Base-by-base conservation (phyloP, 2,329 filamentous ascomycete species). In the Cladosporium cucumerinum region DNA sequence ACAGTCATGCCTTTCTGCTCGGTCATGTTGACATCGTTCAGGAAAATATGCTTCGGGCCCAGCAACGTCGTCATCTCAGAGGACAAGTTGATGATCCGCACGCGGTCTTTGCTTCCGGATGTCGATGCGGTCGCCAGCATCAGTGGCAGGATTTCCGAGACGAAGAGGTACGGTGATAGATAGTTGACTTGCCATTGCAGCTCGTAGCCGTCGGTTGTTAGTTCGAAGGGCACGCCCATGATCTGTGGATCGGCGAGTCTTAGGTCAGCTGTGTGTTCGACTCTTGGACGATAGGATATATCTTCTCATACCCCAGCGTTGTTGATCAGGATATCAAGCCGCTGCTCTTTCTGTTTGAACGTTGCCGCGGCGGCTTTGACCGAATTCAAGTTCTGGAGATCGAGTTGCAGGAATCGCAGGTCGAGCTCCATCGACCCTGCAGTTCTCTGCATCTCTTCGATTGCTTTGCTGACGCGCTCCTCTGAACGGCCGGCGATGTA, bases 181-280 rank as follows among this genome's bases (percentile, higher is more conserved):
- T 62, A 62, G 39, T 62, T 62, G 49, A 62, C 60, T 55, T 62
- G 60, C 60, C 60, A 62, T 26, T 62, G 60, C 11, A 26, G 23
- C 12, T 62, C 60, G 36, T 54, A 62, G 7, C 49, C 60, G 32
- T 62, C 60, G n/a, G 14, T 32, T 21, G 60, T 62, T 2, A 62
- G 32, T n/a, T 46, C 36, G 28, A 30, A 62, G 3, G 60, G 60
- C 21, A 62, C 60, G 48, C 30, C 34, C 60, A 62, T 62, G 60
- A 62, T 46, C 60, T 62, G 28, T 1, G 21, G 5, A 2, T 3
- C n/a, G 8, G 23, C 2, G 12, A 62, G 48, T 6, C 32, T 1
- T 14, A 1, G 16, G 28, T 30, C 11, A 60, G 11, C 12, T 5
- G n/a, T 7, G 21, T 16, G 18, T 10, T 18, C 11, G 12, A 34